Evolutionary conservation across 345 rosid species (phyloP), one percentile per base, ranked within the genome.

Genomic region (Arabis hirsuta): DNA sequence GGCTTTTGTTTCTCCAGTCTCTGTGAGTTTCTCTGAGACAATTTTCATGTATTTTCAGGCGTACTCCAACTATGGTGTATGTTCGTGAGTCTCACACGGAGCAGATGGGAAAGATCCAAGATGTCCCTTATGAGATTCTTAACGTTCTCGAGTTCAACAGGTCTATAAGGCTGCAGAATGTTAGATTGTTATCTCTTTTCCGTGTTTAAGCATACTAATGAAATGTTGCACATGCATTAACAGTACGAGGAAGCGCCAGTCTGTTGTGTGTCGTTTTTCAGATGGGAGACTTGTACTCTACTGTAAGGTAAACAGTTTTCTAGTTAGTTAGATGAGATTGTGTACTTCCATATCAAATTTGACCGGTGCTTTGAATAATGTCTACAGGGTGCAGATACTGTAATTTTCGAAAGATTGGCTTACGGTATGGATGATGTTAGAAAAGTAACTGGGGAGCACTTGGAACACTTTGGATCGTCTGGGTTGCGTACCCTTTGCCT

Each of bases 141-240:
- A 95, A 95, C 77, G 99, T 95, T 73, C 92, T 95, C 6, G 99
- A 95, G 82, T 95, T 95, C 77, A 91, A 95, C 78, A 95, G 99
- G 98, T 91, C 7, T 47, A 70, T 54, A 62, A 57, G 34, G 54
- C 29, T 66, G 31, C 12, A 0, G 12, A 46, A 38, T 69, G 36
- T 61, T 74, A 31, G 20, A 20, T 54, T 41, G 13, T 56, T 39
- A 38, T 70, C 71, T 46, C 47, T 45, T 55, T 55, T 4, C 5
- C 66, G 9, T 70, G 47, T 14, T 64, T 48, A 70, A 31, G 55
- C 41, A 62, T 55, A 29, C 56, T 54, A 36, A 53, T 12, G 4
- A 69, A 36, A 42, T 48, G 14, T 22, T 57, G 41, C 56, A 54
- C 45, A 29, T 64, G 67, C 76, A 22, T 56, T 51, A 56, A 79